These are phyloP conservation scores for Endoconidiophora laricicola DNA, from an alignment of 2,329 filamentous ascomycete species.

Conservation along the genomic window DNA sequence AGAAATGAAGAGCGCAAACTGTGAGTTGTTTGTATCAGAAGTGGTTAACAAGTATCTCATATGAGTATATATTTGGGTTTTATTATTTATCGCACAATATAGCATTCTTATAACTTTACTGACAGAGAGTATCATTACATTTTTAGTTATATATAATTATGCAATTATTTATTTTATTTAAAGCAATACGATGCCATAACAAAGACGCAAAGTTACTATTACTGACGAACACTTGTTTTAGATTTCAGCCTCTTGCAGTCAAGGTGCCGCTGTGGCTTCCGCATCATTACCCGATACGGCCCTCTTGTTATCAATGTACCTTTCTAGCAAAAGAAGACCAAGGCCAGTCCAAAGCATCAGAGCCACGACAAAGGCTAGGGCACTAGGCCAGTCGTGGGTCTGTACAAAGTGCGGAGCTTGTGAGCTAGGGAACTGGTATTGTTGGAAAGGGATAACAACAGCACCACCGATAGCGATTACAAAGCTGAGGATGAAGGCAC, in stretches of 20 bases:
- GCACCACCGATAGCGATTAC: slow-evolving; percentile 24
- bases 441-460: slow-evolving; percentile 24
- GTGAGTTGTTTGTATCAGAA: not conserved
- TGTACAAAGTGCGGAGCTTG: slow-evolving; percentile 21
- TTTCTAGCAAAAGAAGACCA: slow-evolving; percentile 16
- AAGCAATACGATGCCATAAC: no score
- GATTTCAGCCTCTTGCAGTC: no score
- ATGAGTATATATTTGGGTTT: no score
- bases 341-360: slow-evolving; percentile 22
- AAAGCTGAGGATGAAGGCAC: slow-evolving; percentile 24
- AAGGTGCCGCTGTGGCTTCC: no score
- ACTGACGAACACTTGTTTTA: no score
- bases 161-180: not conserved
- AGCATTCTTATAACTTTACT: no score
- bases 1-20: not conserved
- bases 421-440: slow-evolving; percentile 17
- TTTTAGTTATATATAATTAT: not conserved
- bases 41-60: no score
- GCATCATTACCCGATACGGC: no score
- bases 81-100: no score
- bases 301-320: not conserved
- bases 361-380: slow-evolving; percentile 19
- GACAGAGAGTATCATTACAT: not conserved
- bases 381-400: slow-evolving; percentile 23
- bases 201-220: no score